Base-by-base conservation (phyloP, 352 stramenopile genomes). In the Globisporangium nagaii region DNA sequence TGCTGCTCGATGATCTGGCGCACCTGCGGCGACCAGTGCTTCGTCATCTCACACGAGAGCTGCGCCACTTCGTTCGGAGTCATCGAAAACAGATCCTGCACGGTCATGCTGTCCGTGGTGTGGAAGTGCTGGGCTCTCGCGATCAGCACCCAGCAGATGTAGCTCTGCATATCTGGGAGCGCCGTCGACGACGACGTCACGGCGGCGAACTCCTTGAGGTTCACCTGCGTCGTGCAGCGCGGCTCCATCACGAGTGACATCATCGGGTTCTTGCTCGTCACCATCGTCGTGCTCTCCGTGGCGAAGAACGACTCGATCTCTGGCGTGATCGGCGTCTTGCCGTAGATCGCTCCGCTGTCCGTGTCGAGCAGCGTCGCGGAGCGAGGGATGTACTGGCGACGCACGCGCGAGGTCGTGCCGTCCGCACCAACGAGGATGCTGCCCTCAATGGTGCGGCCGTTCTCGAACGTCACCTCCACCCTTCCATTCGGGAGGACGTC, bases 161-260 rank as follows among this genome's bases (percentile, higher is more conserved):
- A 86, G 54, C 82, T 68, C 27, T 78, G 63, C 11, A 80, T 22
- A 19, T 70, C 68, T 0, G 39, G 58, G 1, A 71, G 53, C 2
- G 68, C 56, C 3, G 8, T 44, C 17, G 24, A 65, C 6, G 31
- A 28, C 4, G 25, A 65, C 15, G 36, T 24, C 44, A 30, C 24
- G 32, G 36, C 53, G 30, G 39, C 43, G n/a, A 44, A 79, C 25
- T 77, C 55, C 20, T 50, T 49, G 19, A 67, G 36, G 35, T 82
- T 60, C 4, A 68, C 57, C 31, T 70, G 50, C 0, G 71, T 69
- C 11, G 61, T 63, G 52, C 56, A 66, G 28, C 67, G 57, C 31
- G 78, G 75, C 44, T 88, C 75, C 50, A 88, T 79, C 10, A 88
- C 60, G 0, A 88, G 65, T 41, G 73, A 70, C 68, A 85, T 83